phyloP scores from a whole-genome alignment of 1,284 basidiomycete species.

The Rhodotorula sp. region DNA sequence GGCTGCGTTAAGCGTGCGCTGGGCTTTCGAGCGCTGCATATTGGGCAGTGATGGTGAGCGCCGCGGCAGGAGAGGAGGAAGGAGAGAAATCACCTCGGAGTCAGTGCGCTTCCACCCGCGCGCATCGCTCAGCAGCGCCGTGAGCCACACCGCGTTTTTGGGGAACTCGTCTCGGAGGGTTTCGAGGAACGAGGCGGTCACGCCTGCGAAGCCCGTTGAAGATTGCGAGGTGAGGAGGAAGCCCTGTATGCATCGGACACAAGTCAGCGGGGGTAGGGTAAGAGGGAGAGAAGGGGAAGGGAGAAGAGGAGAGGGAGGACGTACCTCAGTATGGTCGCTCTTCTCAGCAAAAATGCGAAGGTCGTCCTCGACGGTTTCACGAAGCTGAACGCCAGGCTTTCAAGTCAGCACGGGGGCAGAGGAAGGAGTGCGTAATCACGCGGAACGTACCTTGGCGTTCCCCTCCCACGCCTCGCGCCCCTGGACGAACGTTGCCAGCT shows the following conservation, averaged over 20 bases:
- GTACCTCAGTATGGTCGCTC: conserved; percentile 34
- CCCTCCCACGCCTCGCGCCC: conserved; percentile 27
- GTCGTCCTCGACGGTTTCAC: conserved; percentile 35
- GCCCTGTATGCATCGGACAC: conserved; percentile 11
- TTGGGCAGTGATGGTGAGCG: rapidly evolving
- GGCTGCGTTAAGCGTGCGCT: conserved; percentile 27
- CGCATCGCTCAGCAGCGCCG: conserved; percentile 23
- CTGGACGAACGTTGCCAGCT: conserved; percentile 37
- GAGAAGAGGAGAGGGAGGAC: background rate
- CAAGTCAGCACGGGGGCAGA: too few species aligned
- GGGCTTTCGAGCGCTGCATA: conserved; percentile 22
- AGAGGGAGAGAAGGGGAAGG: too few species aligned
- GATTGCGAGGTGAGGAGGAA: conserved; percentile 28
- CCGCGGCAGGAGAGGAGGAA: too few species aligned
- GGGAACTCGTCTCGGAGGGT: conserved; percentile 35
- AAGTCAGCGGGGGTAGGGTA: background rate
- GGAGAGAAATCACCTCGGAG: conserved; percentile 9
- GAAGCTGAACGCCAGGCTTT: background rate
- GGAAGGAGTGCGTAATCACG: background rate
- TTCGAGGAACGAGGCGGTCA: conserved; percentile 32
- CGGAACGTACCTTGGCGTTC: conserved; percentile 2
- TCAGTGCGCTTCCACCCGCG: conserved; percentile 27
- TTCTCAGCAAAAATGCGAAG: conserved; percentile 32
- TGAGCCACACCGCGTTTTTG: conserved; percentile 28
- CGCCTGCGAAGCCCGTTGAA: conserved; percentile 33